Base-by-base conservation (phyloP, 1,139 yeast species). In the Magnusiomyces sp. region DNA sequence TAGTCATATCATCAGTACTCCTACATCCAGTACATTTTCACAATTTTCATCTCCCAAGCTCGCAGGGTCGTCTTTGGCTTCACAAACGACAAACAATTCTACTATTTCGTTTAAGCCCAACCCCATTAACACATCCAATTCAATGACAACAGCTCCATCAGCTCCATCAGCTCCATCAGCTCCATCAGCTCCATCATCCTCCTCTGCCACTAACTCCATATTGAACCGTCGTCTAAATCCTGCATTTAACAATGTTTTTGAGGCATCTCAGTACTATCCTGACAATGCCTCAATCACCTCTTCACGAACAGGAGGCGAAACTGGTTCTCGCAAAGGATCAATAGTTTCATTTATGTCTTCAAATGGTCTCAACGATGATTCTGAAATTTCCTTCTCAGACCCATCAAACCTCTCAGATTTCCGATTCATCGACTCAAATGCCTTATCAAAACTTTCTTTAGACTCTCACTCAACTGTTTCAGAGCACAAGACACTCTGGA, bases 261-360 rank as follows among this genome's bases (percentile, higher is more conserved):
- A 37, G 19, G 9, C 40, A 4, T 16, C 40, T 10, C 40, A 17
- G 23, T 16, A 11, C 11, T 20, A 37, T 17, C 40, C 40, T 10
- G 40, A 37, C 40, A 37, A 16, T 17, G 17, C 40, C 7, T 37
- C 40, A 7, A 10, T 37, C 2, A 37, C 23, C 16, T 37, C 40
- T 14, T 20, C 23, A 17, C 9, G 40, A 17, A 17, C 20, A 4
- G 19, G 40, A n/a, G 20, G 43, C 36, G 47, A 43, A 3, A 41
- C 29, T 17, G 31, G 33, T 7, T 40, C 48, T 10, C 50, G 59
- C 19, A 58, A 58, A 44, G 59, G 58, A 16, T 58, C 61, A 2
- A 52, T 56, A 3, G 59, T 57, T 16, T 55, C 58, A 37, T 51
- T 46, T 45, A 40, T 49, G 45, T 51, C 54, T 6, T 46, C 49